Conservation (phyloP, 106 monocot genomes). For the Allium fistulosum region DNA sequence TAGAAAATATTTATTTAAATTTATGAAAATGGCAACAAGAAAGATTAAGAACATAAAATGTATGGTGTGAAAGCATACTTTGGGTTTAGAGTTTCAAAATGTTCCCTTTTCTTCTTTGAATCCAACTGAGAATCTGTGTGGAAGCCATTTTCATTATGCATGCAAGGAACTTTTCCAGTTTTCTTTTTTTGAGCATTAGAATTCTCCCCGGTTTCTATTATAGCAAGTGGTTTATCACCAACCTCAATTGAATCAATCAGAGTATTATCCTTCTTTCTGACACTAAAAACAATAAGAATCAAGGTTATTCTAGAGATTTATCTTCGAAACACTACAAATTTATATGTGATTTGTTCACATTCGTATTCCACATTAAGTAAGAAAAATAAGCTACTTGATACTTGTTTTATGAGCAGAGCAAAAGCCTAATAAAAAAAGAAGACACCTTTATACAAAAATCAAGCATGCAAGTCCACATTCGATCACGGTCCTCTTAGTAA, state of each 20-base stretch:
- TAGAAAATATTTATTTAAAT: not conserved
- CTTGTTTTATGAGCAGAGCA: too few species aligned
- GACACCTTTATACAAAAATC: too few species aligned
- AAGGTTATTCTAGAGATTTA: not conserved
- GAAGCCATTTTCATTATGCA: conserved; percentile 11
- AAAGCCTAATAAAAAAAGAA: too few species aligned
- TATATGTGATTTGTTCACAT: not conserved
- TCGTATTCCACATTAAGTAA: too few species aligned
- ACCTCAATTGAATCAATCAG: conserved; percentile 10
- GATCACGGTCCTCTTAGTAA: too few species aligned
- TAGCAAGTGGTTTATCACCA: conserved; percentile 14
- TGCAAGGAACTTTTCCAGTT: conserved; percentile 2
- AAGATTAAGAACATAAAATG: not conserved
- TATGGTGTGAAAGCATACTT: conserved; percentile 13
- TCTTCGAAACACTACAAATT: not conserved
- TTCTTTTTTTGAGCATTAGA: not conserved
- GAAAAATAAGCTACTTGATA: too few species aligned
- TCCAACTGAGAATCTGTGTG: not conserved
- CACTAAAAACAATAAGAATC: conserved; percentile 13
- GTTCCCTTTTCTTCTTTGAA: conserved; percentile 28
- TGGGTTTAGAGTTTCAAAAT: conserved; percentile 16
- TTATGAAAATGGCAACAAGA: not conserved
- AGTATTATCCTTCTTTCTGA: conserved; percentile 18
- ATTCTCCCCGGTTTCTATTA: conserved; percentile 22
- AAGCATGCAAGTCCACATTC: too few species aligned